Evolutionary conservation across 768 basidiomycete genomes (phyloP), one percentile per base, ranked within the genome.

Genomic region (Russula sp.): DNA sequence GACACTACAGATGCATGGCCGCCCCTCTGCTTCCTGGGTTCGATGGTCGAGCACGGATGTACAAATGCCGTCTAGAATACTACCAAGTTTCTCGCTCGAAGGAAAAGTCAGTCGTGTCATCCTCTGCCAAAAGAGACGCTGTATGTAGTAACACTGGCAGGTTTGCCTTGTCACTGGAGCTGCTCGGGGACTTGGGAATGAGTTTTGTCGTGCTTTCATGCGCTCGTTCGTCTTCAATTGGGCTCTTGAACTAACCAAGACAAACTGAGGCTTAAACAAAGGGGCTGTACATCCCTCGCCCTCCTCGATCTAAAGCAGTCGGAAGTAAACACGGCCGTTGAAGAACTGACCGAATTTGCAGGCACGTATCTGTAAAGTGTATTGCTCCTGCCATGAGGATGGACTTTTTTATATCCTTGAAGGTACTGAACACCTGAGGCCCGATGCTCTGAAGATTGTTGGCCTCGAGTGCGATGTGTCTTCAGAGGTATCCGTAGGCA

Each of bases 151-250:
- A 27, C 64, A n/a, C n/a, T n/a, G n/a, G n/a, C n/a, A 96, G 87
- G 93, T 94, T 58, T 92, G 91, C 76, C 77, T 95, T 69, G 86
- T 98, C 55, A 98, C 96, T 44, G 96, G 96, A 51, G 96, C 87
- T 58, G 96, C 94, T 13, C 82, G 90, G 70, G 96, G 96, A 7
- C 77, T 98, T 51, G 96, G 96, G 7, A 82, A 89, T 67, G 88
- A 93, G 73, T 93, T 98, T 72, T 94, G 93, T 72, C 83, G 86
- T 51, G 94, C 94, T 13, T 94, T 98, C 74, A 70, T 94, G 67
- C 86, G 89, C 75, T 89, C 90, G 90, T 91, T 69, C 69, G 84
- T 68, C 18, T 76, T 37, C 13, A 50, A 62, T 44, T 60, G 65
- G 8, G 27, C 20, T 18, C 18, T 35, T 18, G 31, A 18, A 39